Conservation (phyloP, 163 green algal species). For the Volvox carteri region DNA sequence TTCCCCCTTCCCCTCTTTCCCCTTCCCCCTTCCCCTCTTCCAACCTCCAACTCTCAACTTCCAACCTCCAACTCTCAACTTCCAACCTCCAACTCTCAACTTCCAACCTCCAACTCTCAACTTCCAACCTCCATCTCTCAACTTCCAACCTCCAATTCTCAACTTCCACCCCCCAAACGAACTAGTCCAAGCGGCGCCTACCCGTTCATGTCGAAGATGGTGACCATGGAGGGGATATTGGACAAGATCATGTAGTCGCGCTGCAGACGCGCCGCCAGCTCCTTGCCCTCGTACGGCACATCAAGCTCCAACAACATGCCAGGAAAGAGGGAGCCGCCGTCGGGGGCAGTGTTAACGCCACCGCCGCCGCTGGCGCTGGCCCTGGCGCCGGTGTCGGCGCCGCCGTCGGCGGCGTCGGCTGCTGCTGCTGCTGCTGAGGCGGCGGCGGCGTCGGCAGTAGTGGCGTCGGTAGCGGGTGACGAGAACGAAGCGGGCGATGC, state of each 20-base stretch:
- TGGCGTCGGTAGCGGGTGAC: no score
- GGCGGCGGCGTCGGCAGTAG: no score
- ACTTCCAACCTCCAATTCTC: no score
- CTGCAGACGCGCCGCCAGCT: conserved; percentile 37
- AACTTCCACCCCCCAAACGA: no score
- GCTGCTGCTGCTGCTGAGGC: background rate
- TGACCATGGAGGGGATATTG: conserved; percentile 51
- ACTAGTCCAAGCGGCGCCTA: background rate
- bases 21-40: background rate
- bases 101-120: no score
- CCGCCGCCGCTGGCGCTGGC: no score
- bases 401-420: background rate
- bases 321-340: background rate
- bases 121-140: no score
- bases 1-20: no score
- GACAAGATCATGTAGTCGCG: conserved; percentile 42
- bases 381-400: background rate
- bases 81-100: no score
- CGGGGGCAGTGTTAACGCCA: background rate
- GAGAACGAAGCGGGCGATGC: no score
- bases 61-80: no score
- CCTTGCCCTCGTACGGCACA: conserved; percentile 49
- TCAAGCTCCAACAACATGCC: conserved; percentile 44
- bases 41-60: no score
- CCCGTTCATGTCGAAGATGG: conserved; percentile 34